Base-by-base conservation (phyloP, 2,329 filamentous ascomycete genomes). In the Magnaporthiopsis poae region DNA sequence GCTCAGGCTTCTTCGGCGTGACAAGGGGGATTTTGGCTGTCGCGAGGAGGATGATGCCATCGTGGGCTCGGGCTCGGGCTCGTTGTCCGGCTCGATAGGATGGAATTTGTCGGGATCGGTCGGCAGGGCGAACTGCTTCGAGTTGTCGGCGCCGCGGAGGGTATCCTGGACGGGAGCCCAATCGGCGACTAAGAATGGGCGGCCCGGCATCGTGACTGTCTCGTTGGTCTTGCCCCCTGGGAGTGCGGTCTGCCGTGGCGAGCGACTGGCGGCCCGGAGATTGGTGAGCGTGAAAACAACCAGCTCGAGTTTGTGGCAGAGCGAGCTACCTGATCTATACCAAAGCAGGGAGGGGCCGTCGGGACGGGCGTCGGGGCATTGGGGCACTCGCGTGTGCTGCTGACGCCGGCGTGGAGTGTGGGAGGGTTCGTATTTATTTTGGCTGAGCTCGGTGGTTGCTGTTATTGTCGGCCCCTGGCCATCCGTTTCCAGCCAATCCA, bases 1-100 rank as follows among this genome's bases (percentile, higher is more conserved):
- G 73, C 82, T 85, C 71, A 81, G 75, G 74, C 81, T 83, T 65
- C 82, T 29, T 79, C 79, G 52, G 61, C 35, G 27, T n/a, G 61
- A 18, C 61, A 25, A 21, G 61, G 35, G 35, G n/a, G 61, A 27
- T 27, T 25, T 68, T 75, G 76, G n/a, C 76, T 74, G 66, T 74
- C 75, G 62, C 73, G 69, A 21, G 70, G 70, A 66, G 62, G 67
- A 5, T 65, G 70, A 68, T 31, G 31, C 31, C 31, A 31, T 31
- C 73, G 68, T 18, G 60, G 63, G 31, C 31, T 31, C 33, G 12
- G 64, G 65, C 67, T 69, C 3, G 66, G n/a, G 66, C 59, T n/a
- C 63, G 35, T 67, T 33, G 65, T 39, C 61, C 15, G 31, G 33
- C 62, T 59, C 18, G 11, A 65, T 31, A 5, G 52, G 56, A 25